phyloP scores from a whole-genome alignment of 2,329 filamentous ascomycete species.

The Diaporthe citriasiana region DNA sequence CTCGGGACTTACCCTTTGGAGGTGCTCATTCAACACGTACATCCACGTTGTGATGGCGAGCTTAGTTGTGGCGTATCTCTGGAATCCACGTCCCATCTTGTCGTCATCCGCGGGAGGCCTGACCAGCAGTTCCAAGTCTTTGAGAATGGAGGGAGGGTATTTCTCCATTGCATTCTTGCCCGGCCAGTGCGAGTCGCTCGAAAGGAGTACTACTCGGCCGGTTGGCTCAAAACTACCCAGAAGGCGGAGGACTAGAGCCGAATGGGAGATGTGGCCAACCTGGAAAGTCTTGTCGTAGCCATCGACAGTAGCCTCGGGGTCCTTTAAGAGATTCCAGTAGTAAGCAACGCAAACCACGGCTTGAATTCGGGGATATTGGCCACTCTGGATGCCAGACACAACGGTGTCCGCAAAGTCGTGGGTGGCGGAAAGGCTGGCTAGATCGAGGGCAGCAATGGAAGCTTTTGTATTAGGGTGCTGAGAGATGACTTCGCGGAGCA shows the following conservation, averaged over 20 bases:
- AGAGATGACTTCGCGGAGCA: not conserved
- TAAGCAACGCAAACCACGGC: not conserved
- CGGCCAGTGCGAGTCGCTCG: slow-evolving; percentile 1
- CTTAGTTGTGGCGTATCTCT: slow-evolving; percentile 1
- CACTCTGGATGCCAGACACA: not conserved
- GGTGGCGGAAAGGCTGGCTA: not conserved
- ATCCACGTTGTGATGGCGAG: slow-evolving; percentile 6
- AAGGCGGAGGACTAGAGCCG: slow-evolving; percentile 1
- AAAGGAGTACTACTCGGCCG: not conserved
- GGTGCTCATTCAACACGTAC: not conserved
- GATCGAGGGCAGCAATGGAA: not conserved
- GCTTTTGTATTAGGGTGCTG: not conserved
- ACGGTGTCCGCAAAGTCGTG: not conserved
- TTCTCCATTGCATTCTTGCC: not conserved
- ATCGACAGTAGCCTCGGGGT: not conserved
- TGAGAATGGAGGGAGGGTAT: slow-evolving; percentile 3
- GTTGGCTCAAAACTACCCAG: not conserved
- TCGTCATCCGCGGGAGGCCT: slow-evolving; percentile 3
- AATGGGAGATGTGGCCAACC: slow-evolving; percentile 57
- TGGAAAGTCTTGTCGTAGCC: slow-evolving; percentile 44
- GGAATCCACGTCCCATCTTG: slow-evolving; percentile 1
- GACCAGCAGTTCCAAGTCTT: not conserved
- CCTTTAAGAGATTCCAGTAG: not conserved
- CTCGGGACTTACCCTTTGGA: not conserved
- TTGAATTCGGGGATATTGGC: not conserved